Base-by-base conservation (phyloP, 2,329 filamentous ascomycete species). In the Clonostachys rhizophaga region DNA sequence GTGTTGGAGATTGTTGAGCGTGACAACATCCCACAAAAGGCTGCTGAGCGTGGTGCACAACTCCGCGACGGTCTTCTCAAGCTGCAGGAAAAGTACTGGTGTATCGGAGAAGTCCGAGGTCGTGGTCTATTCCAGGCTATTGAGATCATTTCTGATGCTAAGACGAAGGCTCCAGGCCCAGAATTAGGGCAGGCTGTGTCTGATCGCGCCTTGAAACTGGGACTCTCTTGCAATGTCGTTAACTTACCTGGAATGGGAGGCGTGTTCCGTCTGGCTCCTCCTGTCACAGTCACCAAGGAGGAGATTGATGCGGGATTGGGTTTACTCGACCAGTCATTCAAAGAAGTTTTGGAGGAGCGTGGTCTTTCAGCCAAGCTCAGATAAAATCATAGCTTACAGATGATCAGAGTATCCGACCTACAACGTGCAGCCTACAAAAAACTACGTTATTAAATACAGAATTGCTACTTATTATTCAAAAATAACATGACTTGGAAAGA, bases 1-100 rank as follows among this genome's bases (percentile, higher is more conserved):
- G 76, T 79, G 8, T 66, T 80, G 3, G 75, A 79, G 52, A 74
- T 80, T 16, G 72, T 79, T 5, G 63, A 69, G 34, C 63, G 75
- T 5, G 76, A 80, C 51, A 58, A 66, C 14, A 58, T 78, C 3
- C 68, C 68, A 40, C 55, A 65, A 16, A 60, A 63, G 3, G 71
- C 75, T 1, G 53, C 59, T 2, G 58, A 65, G 40, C 63, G 70
- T 6, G 75, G 76, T 2, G 51, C 58, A 9, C 64, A 71, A 40
- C 59, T 80, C 2, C 68, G 68, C 20, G 56, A 58, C 0, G 74
- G 73, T 0, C 60, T 79, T 2, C 52, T 66, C 6, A 57, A 53
- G 40, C 61, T 80, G 1, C 68, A 77, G 51, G 55, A 69, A 16
- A 70, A 71, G 43, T 76, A 78, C 52, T 70, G 69, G 48, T 79